Evolutionary conservation across 2,329 filamentous ascomycete genomes (phyloP).

Genomic region (Onygena corvina): DNA sequence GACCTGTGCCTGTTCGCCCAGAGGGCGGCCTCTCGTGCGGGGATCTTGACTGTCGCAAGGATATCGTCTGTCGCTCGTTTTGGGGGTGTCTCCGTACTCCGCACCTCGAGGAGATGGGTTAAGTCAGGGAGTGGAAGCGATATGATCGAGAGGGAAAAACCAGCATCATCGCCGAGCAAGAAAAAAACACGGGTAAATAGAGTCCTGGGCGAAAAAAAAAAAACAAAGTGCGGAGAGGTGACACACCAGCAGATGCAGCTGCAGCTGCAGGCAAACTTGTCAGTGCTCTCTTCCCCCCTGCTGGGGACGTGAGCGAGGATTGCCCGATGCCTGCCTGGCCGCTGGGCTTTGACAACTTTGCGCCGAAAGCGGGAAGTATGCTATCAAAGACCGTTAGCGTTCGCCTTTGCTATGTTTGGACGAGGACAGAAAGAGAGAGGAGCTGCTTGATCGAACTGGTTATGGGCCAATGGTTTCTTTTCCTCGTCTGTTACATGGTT

Average conservation of each 20-base stretch:
- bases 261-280: constrained; percentile 8
- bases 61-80: background rate
- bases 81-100: background rate
- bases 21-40: background rate
- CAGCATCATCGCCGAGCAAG: background rate
- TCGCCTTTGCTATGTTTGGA: background rate
- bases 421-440: background rate
- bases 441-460: background rate
- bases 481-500: constrained; percentile 1
- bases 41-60: background rate
- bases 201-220: background rate
- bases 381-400: background rate
- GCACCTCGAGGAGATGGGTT: too few species aligned
- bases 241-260: constrained; percentile 1
- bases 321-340: too few species aligned
- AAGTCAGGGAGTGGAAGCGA: background rate
- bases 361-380: background rate
- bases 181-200: constrained; percentile 2
- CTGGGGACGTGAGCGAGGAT: constrained; percentile 4
- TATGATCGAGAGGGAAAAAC: background rate
- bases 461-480: constrained; percentile 2
- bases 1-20: too few species aligned
- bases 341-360: background rate
- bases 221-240: constrained; percentile 1
- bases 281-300: too few species aligned